phyloP scores from a whole-genome alignment of 208 protist genomes.

The Tritrichomonas musculus region DNA sequence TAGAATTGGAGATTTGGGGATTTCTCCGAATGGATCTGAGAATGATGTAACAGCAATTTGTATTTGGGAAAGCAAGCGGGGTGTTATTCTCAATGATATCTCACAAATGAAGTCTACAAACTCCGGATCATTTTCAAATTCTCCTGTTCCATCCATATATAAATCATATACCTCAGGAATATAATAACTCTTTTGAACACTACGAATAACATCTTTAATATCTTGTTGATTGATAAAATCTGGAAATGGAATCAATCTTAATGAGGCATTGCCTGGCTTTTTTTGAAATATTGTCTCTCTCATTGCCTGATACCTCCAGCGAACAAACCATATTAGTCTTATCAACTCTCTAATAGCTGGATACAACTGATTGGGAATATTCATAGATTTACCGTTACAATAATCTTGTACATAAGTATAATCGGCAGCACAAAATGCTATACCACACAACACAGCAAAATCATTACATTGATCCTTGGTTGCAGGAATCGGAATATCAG shows the following conservation, averaged over 20 bases:
- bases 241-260: not conserved
- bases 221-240: not conserved
- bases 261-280: not conserved
- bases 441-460: not conserved
- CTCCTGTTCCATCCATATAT: not conserved
- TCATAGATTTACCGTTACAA: not conserved
- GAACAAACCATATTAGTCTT: not conserved
- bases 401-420: not conserved
- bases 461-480: not conserved
- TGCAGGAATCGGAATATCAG: not conserved
- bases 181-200: not conserved
- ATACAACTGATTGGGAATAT: not conserved
- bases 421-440: not conserved
- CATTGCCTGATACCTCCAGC: not conserved
- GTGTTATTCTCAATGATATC: not conserved
- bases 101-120: conserved; percentile 9
- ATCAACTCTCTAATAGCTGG: not conserved
- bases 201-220: not conserved
- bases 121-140: not conserved
- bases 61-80: not conserved
- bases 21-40: not conserved
- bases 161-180: not conserved
- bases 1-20: not conserved
- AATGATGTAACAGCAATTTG: not conserved
- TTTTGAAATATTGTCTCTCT: not conserved